phyloP scores from a whole-genome alignment of 2,329 filamentous ascomycete genomes.

The Pseudogymnoascus destructans region DNA sequence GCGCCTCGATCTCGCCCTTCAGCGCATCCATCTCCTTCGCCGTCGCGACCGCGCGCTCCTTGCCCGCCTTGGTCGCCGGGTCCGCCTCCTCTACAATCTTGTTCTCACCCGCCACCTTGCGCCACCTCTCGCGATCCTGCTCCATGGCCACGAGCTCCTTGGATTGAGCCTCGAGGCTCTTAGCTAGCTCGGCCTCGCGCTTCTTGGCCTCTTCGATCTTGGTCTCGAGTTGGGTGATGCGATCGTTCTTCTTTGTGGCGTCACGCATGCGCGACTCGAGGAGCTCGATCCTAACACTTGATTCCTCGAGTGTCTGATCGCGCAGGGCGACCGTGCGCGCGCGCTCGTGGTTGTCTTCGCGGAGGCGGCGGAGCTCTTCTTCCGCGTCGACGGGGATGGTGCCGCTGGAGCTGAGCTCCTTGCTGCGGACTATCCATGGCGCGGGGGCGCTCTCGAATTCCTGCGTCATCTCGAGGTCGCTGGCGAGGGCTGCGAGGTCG shows the following conservation, averaged over 20 bases:
- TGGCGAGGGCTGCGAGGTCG: conserved; percentile 57
- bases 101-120: conserved; percentile 53
- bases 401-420: conserved; percentile 72
- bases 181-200: conserved; percentile 40
- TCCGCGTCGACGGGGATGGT: conserved; percentile 69
- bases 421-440: conserved; percentile 74
- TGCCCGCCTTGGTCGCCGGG: conserved; percentile 41
- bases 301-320: conserved; percentile 74
- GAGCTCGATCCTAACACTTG: conserved; percentile 84
- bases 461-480: conserved; percentile 57
- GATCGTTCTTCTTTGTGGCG: conserved; percentile 61
- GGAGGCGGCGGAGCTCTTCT: conserved; percentile 68
- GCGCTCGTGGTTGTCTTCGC: conserved; percentile 67
- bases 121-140: conserved; percentile 55
- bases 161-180: conserved; percentile 54
- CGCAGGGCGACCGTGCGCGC: conserved; percentile 58
- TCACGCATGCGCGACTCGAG: conserved; percentile 80
- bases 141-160: conserved; percentile 52
- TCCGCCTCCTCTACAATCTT: conserved; percentile 38
- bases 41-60: conserved; percentile 55
- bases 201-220: conserved; percentile 41
- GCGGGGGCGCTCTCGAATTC: conserved; percentile 65
- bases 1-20: conserved; percentile 50
- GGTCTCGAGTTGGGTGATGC: conserved; percentile 51
- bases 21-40: conserved; percentile 61